These are phyloP conservation scores for Cryptococcus neoformans DNA, from an alignment of 1,284 basidiomycete species.

Conservation along the genomic window DNA sequence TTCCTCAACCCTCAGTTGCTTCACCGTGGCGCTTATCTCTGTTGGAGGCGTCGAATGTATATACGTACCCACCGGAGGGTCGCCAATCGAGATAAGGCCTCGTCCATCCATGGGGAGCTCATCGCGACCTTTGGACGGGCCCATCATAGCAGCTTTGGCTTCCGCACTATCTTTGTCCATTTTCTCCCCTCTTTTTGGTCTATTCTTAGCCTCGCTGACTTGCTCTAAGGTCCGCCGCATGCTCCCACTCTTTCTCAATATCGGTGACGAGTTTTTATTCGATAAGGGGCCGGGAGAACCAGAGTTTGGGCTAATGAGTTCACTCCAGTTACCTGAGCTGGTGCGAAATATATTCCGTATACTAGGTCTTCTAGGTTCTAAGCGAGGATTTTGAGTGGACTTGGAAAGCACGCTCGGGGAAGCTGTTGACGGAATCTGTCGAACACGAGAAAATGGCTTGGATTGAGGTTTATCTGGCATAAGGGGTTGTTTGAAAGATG, in stretches of 20 bases:
- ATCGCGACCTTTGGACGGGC: neutral
- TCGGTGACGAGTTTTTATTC: neutral
- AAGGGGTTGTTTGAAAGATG: neutral
- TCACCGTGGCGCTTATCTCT: neutral
- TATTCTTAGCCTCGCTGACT: neutral
- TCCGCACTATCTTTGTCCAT: neutral
- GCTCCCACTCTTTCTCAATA: conserved; percentile 6
- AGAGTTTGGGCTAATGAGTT: conserved; percentile 21
- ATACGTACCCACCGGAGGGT: neutral
- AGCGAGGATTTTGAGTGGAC: conserved; percentile 1
- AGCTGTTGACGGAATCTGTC: neutral
- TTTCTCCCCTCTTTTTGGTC: neutral
- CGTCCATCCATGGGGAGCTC: neutral
- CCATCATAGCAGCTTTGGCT: neutral
- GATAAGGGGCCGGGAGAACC: neutral
- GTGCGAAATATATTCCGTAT: conserved; percentile 39
- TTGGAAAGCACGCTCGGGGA: neutral
- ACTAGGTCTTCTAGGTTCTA: conserved; percentile 23
- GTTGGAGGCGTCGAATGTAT: neutral
- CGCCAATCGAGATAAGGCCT: no score
- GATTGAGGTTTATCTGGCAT: conserved; percentile 3
- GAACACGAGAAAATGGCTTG: conserved; percentile 1
- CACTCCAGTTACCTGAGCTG: conserved; percentile 41
- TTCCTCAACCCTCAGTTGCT: neutral
- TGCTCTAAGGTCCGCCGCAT: neutral